These are phyloP conservation scores for Penicillium sp. DNA, from an alignment of 2,329 filamentous ascomycete genomes.

Conservation along the genomic window DNA sequence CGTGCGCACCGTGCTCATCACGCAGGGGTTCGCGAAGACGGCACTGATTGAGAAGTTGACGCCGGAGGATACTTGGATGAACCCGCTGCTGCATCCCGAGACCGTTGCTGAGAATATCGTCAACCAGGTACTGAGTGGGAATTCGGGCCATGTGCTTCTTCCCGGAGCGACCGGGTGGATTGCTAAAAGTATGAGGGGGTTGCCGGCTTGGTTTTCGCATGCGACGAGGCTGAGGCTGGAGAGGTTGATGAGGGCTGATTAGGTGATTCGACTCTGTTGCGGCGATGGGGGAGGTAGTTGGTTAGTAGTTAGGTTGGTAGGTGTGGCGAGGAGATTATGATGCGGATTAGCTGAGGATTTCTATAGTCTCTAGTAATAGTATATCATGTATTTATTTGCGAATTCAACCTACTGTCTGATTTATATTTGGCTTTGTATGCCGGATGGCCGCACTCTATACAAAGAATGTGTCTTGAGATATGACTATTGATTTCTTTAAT, in stretches of 20 bases:
- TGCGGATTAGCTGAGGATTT: too few relatives aligned
- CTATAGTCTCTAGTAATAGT: too few relatives aligned
- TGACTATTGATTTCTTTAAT: too few relatives aligned
- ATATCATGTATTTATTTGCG: too few relatives aligned
- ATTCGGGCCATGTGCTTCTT: conserved; percentile 61
- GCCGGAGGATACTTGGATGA: conserved; percentile 56
- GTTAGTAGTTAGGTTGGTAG: too few relatives aligned
- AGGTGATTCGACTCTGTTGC: not conserved
- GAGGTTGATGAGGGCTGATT: conserved; percentile 31
- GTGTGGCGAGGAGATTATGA: too few relatives aligned
- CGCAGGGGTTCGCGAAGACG: conserved; percentile 67
- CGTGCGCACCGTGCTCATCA: conserved; percentile 68
- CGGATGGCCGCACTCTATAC: too few relatives aligned
- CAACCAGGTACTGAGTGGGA: conserved; percentile 61
- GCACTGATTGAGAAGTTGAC: conserved; percentile 64
- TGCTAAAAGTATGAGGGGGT: conserved; percentile 48
- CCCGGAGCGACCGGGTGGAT: conserved; percentile 56
- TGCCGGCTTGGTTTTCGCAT: conserved; percentile 69
- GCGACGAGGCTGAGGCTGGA: conserved; percentile 50
- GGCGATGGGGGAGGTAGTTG: too few relatives aligned
- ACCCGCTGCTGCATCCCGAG: conserved; percentile 62
- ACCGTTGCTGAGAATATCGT: conserved; percentile 69
- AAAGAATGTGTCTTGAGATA: too few relatives aligned
- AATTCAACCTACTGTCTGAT: too few relatives aligned
- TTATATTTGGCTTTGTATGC: too few relatives aligned